These are phyloP conservation scores for Ascochyta clinopodiicola DNA, from an alignment of 2,329 filamentous ascomycete genomes.

Conservation along the genomic window DNA sequence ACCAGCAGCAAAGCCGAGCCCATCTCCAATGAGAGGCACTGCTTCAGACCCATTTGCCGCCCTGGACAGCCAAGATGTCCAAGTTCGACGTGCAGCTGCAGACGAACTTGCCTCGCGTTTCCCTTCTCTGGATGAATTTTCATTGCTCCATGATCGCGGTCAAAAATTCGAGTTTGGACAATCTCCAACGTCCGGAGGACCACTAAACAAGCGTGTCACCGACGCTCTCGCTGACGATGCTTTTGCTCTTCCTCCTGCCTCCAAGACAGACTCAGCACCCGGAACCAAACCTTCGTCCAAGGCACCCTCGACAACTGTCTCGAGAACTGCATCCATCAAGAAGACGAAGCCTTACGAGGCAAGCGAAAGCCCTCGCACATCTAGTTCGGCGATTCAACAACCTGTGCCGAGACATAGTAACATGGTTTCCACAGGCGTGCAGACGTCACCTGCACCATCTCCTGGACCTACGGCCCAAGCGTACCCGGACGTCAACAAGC, in stretches of 20 bases:
- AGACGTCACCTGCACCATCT: constrained; percentile 69
- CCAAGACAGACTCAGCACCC: constrained; percentile 39
- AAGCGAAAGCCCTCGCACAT: constrained; percentile 26
- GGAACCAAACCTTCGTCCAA: constrained; percentile 35
- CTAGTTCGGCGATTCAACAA: constrained; percentile 47
- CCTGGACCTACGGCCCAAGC: constrained; percentile 38
- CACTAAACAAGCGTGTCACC: constrained; percentile 70
- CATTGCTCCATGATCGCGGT: constrained; percentile 83
- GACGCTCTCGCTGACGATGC: constrained; percentile 84
- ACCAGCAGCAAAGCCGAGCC: constrained; percentile 61
- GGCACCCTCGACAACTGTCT: constrained; percentile 39
- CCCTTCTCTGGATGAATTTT: constrained; percentile 91
- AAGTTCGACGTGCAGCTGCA: constrained; percentile 56
- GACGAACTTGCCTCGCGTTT: constrained; percentile 89
- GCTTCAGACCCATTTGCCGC: constrained; percentile 87
- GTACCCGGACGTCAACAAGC: constrained; percentile 49
- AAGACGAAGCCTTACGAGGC: constrained; percentile 28
- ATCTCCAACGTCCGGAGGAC: constrained; percentile 50
- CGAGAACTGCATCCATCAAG: constrained; percentile 43
- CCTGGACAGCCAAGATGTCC: constrained; percentile 71
- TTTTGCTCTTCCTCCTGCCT: constrained; percentile 63
- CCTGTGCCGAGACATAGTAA: constrained; percentile 57
- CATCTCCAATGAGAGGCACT: constrained; percentile 73
- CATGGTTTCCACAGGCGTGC: constrained; percentile 78
- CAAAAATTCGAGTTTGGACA: constrained; percentile 80